Base-by-base conservation (phyloP, 768 basidiomycete genomes). In the Daedaleopsis nitida region DNA sequence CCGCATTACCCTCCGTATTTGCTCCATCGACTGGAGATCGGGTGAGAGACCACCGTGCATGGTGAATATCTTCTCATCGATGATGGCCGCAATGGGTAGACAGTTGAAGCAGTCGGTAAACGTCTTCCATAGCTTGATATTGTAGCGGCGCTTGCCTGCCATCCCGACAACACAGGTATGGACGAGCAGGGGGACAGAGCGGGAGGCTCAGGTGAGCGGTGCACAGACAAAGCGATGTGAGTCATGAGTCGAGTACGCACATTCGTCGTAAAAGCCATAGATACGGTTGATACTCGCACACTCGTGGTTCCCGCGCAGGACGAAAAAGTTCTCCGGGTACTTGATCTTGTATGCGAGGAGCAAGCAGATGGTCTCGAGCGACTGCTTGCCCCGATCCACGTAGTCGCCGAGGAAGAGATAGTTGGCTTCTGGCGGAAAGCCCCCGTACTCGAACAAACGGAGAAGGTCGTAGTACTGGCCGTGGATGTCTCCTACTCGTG, bases 31-130 rank as follows among this genome's bases (percentile, higher is more conserved):
- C 81, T 98, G 96, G 63, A 99, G 80, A 77, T 98, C 96, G 48
- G 96, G 96, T 75, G 92, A 95, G 67, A 98, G 81, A 53, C 96
- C 96, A 57, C 96, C 96, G 71, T 98, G 96, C 96, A 98, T 98
- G 53, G 95, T 97, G 77, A 99, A 98, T 74, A 99, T 99, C 81
- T 98, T 99, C 79, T 98, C 96, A 78, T 98, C 96, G 75, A 99
- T 98, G 78, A 99, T 98, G 69, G 96, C 96, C 51, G 96, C 96
- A 75, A 99, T 98, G 39, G 96, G 96, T 66, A 98, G 81, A 75
- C 96, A 98, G 81, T 99, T 99, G 85, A 99, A 99, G 80, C 96
- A 98, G 75, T 99, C 96, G 61, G 96, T 99, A 77, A 99, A 99
- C 38, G 96, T 99, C 84, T 99, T 99, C 96, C 96, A 99, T 73